Conservation (phyloP, 2,329 filamentous ascomycete species). For the Botrytis hyacinthi region DNA sequence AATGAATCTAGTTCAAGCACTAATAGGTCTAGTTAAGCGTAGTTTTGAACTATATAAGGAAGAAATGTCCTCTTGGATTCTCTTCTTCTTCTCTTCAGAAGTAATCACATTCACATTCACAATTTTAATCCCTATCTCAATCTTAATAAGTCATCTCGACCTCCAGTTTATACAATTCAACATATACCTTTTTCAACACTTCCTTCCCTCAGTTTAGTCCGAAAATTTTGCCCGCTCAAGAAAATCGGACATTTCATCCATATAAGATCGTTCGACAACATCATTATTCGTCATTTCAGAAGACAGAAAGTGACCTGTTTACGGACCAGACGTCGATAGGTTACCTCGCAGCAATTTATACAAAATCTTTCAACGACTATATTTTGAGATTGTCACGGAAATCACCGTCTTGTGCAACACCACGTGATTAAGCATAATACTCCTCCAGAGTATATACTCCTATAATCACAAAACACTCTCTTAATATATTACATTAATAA, state of each 20-base stretch:
- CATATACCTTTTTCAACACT: not conserved
- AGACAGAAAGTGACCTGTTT: not conserved
- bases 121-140: not conserved
- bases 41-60: not conserved
- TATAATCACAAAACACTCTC: too few species aligned
- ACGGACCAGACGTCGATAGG: not conserved
- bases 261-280: not conserved
- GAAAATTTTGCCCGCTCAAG: not conserved
- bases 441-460: too few species aligned
- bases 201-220: not conserved
- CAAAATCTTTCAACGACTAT: not conserved
- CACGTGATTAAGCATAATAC: too few species aligned
- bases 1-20: not conserved
- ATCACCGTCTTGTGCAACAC: too few species aligned
- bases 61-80: not conserved
- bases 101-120: not conserved
- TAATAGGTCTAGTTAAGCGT: not conserved
- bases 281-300: not conserved
- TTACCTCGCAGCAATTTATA: not conserved
- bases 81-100: not conserved
- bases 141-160: not conserved
- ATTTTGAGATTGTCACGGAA: too few species aligned
- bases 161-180: not conserved
- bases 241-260: not conserved
- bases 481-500: too few species aligned